phyloP scores from a whole-genome alignment of 176 grass and related monocot genomes.

The Oryza glumipatula region DNA sequence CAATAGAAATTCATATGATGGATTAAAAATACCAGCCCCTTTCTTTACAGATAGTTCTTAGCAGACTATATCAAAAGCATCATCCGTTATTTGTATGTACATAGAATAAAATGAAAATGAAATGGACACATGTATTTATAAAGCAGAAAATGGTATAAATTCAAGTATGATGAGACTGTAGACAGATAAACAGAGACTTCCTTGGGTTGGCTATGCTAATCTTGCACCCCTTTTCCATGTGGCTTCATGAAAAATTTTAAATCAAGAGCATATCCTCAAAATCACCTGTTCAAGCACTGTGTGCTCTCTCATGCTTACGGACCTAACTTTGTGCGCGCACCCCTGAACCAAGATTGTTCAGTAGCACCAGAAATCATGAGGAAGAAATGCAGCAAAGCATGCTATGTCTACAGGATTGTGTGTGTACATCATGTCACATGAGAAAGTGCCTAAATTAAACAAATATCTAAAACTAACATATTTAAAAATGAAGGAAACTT shows the following conservation, averaged over 20 bases:
- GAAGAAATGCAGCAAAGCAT: not conserved
- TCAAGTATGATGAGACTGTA: conserved; percentile 5
- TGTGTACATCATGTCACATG: not conserved
- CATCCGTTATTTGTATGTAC: not conserved
- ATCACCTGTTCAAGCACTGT: not conserved
- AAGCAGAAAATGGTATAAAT: conserved; percentile 1
- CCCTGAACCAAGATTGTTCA: conserved; percentile 5
- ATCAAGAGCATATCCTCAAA: not conserved
- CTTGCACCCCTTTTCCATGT: not conserved
- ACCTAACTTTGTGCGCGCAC: conserved; percentile 1
- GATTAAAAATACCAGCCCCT: not conserved
- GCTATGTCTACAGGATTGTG: not conserved
- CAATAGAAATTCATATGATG: not conserved
- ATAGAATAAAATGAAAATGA: conserved; percentile 1
- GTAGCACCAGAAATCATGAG: not conserved
- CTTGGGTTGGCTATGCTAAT: not conserved
- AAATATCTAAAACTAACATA: not conserved
- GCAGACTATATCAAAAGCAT: not conserved
- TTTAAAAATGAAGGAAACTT: not conserved
- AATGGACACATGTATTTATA: not conserved
- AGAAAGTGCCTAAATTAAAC: not conserved
- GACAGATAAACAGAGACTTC: not conserved
- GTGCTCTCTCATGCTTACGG: not conserved
- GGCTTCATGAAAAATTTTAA: not conserved
- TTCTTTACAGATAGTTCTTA: not conserved